Evolutionary conservation across 140 eudicot species (phyloP).

Genomic region (Oenanthe javanica): DNA sequence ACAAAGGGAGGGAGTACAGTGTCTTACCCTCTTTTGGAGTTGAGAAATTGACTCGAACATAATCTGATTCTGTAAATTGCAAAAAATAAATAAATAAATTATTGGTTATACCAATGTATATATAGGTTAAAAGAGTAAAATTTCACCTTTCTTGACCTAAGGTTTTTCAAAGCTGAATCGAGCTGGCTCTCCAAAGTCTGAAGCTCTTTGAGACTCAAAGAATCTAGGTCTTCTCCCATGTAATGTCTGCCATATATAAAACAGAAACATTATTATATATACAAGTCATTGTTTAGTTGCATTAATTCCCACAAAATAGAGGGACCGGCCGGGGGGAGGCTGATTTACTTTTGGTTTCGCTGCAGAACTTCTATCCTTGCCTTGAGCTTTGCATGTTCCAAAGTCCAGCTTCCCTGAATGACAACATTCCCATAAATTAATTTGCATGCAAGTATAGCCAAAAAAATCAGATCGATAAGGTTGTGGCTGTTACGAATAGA

Average conservation of each 20-base stretch:
- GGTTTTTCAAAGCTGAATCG: constrained; percentile 57
- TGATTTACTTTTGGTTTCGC: constrained; percentile 56
- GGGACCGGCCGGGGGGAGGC: too few species aligned
- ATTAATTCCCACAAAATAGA: background rate
- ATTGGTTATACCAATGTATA: background rate
- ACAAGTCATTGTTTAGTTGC: background rate
- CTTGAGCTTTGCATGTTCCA: constrained; percentile 76
- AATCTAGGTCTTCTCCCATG: constrained; percentile 72
- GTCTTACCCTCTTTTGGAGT: constrained; percentile 65
- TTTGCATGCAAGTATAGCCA: background rate
- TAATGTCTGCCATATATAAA: constrained; percentile 38
- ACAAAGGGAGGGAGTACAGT: background rate
- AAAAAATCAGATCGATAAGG: background rate
- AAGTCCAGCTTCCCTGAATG: constrained; percentile 57
- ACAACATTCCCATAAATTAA: background rate
- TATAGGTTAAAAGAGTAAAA: background rate
- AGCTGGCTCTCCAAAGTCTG: constrained; percentile 72
- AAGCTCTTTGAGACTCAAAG: constrained; percentile 63
- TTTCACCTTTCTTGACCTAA: constrained; percentile 59
- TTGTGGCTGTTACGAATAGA: background rate
- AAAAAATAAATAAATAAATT: background rate
- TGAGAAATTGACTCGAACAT: constrained; percentile 70
- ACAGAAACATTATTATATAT: background rate
- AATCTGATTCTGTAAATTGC: constrained; percentile 51
- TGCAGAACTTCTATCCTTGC: constrained; percentile 69